A percentile compares a stretch with the other conserved stretches of the same genome.
Conservation (phyloP, 352 stramenopile genomes). For the Chloridella minuta region DNA sequence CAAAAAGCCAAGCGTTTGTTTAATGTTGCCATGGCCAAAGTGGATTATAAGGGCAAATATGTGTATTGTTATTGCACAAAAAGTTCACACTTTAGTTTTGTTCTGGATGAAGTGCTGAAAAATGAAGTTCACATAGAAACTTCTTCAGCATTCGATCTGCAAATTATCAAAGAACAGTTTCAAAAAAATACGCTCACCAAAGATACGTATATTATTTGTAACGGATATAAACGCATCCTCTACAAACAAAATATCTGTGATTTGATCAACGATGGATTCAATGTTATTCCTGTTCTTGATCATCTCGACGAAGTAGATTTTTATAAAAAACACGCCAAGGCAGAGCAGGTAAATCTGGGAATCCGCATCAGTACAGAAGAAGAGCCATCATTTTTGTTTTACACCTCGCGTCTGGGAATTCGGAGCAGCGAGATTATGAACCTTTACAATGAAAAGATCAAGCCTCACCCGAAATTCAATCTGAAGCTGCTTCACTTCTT, state of each 20-base stretch:
- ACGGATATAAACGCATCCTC: background rate
- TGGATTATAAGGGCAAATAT: background rate
- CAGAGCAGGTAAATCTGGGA: background rate
- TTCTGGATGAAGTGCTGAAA: background rate
- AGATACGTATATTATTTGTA: slow-evolving; percentile 6
- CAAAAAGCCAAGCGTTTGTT: background rate
- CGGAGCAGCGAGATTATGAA: background rate
- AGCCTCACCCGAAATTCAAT: background rate
- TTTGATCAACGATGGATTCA: background rate
- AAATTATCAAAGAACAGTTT: slow-evolving; percentile 5
- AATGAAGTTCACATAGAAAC: background rate
- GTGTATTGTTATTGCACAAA: slow-evolving; percentile 4
- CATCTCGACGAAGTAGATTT: background rate
- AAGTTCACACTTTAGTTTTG: background rate
- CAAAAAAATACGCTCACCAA: background rate
- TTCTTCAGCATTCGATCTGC: background rate
- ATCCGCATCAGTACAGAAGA: background rate
- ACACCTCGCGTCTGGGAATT: background rate
- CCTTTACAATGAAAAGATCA: background rate
- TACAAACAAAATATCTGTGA: background rate
- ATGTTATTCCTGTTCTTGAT: background rate
- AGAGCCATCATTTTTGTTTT: background rate
- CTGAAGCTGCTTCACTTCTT: background rate
- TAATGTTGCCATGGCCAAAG: background rate
- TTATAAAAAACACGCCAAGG: background rate